Evolutionary conservation across 148 eudicot species (phyloP), one percentile per base, ranked within the genome.

Genomic region (Dianthus caryophyllus): DNA sequence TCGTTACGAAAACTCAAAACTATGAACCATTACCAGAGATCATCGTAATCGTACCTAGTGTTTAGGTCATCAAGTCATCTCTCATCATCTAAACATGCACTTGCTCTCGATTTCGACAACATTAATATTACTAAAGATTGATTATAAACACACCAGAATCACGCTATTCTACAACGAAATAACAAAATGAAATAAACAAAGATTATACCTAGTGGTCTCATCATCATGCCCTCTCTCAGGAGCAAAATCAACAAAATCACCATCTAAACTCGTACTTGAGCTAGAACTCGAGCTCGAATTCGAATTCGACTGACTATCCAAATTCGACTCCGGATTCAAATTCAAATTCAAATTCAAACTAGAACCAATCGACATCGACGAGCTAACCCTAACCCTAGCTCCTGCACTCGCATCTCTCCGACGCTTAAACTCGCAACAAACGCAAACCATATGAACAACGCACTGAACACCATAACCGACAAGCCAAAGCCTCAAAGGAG

Each of bases 161-260:
- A 20, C 6, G 24, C 54, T 17, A 33, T 33, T 2, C 38, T 33
- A 33, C 38, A 3, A 33, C 38, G 7, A 33, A 33, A 33, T 33
- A 7, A 33, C 38, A 33, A 7, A 33, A 33, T 2, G 3, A 3
- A 33, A 33, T 33, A 33, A 59, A 17, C 44, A 60, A 18, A 33
- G 14, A n/a, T 20, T 21, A 49, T 80, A 87, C 98, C 96, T 85
- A 44, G 84, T 81, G 46, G 81, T 83, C 72, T 84, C 89, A 43
- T 85, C 94, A 74, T 76, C 83, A 29, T 49, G 82, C 24, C 66
- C 68, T 24, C 67, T 71, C 64, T 79, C 88, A 17, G 78, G 49
- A 56, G 13, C 72, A 72, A 60, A 81, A 24, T 72, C 85, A 18
- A 69, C 80, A 26, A 67, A 27, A 57, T 84, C 85, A 9, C 73